phyloP scores from a whole-genome alignment of 139 green algal genomes.

The Bryopsis sp. region DNA sequence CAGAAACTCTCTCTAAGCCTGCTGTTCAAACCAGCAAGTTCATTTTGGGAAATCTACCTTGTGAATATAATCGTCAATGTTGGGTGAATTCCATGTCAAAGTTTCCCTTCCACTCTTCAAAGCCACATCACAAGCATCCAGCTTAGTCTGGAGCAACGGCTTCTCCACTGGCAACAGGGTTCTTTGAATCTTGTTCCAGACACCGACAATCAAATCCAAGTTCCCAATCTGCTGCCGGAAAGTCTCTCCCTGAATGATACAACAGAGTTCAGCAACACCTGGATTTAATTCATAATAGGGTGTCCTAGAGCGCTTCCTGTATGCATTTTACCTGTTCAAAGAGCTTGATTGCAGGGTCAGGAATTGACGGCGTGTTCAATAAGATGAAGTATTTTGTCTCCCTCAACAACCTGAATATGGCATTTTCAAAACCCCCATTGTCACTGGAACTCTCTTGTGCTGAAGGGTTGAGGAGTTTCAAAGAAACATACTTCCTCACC shows the following conservation, averaged over 20 bases:
- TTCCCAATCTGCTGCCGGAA: conserved; percentile 69
- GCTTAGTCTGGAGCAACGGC: conserved; percentile 65
- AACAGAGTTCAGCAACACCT: neutral
- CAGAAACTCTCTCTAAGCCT: too few species aligned
- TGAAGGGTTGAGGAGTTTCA: too few species aligned
- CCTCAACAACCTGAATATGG: conserved; percentile 65
- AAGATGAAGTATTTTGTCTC: conserved; percentile 87
- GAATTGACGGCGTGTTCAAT: conserved; percentile 29
- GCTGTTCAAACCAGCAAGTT: too few species aligned
- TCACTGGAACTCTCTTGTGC: too few species aligned
- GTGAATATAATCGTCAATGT: conserved; percentile 70
- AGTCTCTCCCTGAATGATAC: conserved; percentile 34
- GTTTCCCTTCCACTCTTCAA: conserved; percentile 49
- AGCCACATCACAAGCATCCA: conserved; percentile 48
- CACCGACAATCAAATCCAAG: conserved; percentile 69
- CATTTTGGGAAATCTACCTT: conserved; percentile 29
- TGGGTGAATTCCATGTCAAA: conserved; percentile 66
- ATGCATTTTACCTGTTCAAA: conserved; percentile 7
- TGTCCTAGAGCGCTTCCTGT: neutral
- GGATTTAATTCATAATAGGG: neutral
- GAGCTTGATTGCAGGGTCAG: conserved; percentile 19
- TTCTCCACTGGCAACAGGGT: conserved; percentile 70
- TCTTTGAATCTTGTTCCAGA: conserved; percentile 70
- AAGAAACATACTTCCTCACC: too few species aligned
- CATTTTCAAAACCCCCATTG: too few species aligned